Percentiles rank a stretch among this genome's conserved stretches.
phyloP scores from a whole-genome alignment of 2,329 filamentous ascomycete genomes.

The Neopestalotiopsis sp. region DNA sequence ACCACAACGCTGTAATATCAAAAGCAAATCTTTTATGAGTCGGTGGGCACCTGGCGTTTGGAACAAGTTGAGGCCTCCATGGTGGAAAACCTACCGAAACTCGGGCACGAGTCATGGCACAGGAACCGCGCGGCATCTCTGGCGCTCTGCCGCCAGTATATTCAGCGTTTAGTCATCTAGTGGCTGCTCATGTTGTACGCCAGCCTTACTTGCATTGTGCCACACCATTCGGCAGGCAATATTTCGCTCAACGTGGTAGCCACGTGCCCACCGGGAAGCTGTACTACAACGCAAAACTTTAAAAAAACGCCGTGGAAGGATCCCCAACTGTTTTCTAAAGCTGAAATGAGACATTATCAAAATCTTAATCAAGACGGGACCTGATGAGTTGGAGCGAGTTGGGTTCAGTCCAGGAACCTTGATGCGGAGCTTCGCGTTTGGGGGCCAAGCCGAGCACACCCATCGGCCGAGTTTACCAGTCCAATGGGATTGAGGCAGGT shows the following conservation, averaged over 20 bases:
- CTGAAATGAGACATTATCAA: background rate
- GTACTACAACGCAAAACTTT: background rate
- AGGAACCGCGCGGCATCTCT: too few relatives aligned
- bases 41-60: too few relatives aligned
- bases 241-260: background rate
- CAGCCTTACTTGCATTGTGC: background rate
- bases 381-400: background rate
- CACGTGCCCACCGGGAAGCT: background rate
- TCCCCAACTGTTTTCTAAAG: too few relatives aligned
- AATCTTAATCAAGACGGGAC: background rate
- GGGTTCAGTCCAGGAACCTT: background rate
- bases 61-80: too few relatives aligned
- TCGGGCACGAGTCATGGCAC: too few relatives aligned
- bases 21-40: too few relatives aligned
- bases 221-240: background rate
- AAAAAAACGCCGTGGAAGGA: too few relatives aligned
- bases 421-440: background rate
- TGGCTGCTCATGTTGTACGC: background rate
- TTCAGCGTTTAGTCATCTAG: background rate
- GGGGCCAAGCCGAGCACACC: background rate
- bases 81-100: too few relatives aligned
- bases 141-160: background rate
- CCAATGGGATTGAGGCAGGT: background rate
- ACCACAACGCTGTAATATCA: too few relatives aligned
- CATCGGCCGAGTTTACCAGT: background rate